phyloP scores from a whole-genome alignment of 805 yeast species.

The Yarrowia sp. region DNA sequence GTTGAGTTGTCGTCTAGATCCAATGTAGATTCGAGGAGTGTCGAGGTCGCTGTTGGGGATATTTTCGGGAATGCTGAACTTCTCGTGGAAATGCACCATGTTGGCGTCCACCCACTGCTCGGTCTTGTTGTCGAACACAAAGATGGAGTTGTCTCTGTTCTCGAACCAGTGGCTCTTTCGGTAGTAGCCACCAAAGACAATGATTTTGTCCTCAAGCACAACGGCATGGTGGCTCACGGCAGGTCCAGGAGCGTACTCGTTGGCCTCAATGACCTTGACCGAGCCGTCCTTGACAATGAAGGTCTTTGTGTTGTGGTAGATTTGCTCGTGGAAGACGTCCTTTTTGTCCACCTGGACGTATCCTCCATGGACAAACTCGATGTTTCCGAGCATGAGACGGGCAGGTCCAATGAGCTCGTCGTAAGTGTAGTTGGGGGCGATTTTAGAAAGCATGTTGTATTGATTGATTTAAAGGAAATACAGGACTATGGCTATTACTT shows the following conservation, averaged over 20 bases:
- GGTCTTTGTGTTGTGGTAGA: constrained; percentile 15
- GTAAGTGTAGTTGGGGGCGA: not conserved
- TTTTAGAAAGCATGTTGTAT: not conserved
- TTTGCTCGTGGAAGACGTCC: constrained; percentile 23
- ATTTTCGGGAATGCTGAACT: constrained; percentile 10
- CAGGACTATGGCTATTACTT: too few species aligned
- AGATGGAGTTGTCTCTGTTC: constrained; percentile 24
- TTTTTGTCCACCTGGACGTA: constrained; percentile 19
- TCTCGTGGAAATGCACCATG: constrained; percentile 20
- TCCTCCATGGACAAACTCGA: constrained; percentile 18
- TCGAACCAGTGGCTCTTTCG: constrained; percentile 21
- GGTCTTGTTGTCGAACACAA: constrained; percentile 22
- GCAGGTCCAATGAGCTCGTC: constrained; percentile 26
- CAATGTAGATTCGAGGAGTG: constrained; percentile 25
- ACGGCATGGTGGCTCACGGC: constrained; percentile 26
- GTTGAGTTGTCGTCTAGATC: constrained; percentile 20
- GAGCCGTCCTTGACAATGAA: constrained; percentile 6
- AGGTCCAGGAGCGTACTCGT: constrained; percentile 15
- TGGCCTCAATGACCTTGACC: constrained; percentile 8
- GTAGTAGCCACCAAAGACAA: constrained; percentile 26
- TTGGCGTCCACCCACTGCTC: constrained; percentile 26
- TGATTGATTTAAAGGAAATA: not conserved
- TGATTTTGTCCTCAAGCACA: constrained; percentile 22
- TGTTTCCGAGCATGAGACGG: constrained; percentile 10
- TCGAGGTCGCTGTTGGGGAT: constrained; percentile 11